These are phyloP conservation scores for Suillus variegatus DNA, from an alignment of 768 basidiomycete genomes.

Conservation along the genomic window DNA sequence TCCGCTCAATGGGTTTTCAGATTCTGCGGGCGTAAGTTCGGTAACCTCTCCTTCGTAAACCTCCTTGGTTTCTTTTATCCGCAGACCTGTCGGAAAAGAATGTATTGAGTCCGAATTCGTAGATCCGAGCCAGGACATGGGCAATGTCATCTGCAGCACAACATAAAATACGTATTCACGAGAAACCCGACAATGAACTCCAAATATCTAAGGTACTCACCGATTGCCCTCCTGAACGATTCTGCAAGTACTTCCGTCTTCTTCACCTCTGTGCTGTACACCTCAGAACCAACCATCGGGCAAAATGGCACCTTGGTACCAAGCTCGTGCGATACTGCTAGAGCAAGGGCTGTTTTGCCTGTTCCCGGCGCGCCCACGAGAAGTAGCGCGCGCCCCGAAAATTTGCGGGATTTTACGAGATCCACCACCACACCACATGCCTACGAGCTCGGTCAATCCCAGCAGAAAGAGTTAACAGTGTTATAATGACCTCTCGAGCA, in stretches of 20 bases:
- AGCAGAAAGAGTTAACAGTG: not conserved
- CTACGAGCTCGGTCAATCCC: slow-evolving; percentile 37
- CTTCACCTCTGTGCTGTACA: slow-evolving; percentile 96
- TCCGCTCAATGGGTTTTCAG: slow-evolving; percentile 95
- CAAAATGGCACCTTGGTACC: slow-evolving; percentile 96
- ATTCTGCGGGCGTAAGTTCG: slow-evolving; percentile 92
- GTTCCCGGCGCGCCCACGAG: slow-evolving; percentile 97
- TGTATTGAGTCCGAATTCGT: not conserved
- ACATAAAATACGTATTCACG: not conserved
- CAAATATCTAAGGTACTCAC: slow-evolving; percentile 46
- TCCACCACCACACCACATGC: slow-evolving; percentile 91
- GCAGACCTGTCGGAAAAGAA: slow-evolving; percentile 59
- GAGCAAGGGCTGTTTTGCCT: slow-evolving; percentile 94
- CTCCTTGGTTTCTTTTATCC: slow-evolving; percentile 99
- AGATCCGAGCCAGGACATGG: not conserved
- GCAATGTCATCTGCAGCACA: not conserved
- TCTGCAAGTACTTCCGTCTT: slow-evolving; percentile 98
- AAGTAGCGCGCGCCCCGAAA: slow-evolving; percentile 89
- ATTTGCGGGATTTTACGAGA: slow-evolving; percentile 87
- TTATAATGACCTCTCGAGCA: slow-evolving; percentile 76
- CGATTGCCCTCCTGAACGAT: slow-evolving; percentile 92
- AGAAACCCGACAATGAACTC: not conserved
- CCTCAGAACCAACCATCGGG: slow-evolving; percentile 98
- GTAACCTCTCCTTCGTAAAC: slow-evolving; percentile 99
- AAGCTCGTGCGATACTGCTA: slow-evolving; percentile 94